phyloP scores from a whole-genome alignment of 202 grass and related monocot genomes.

The Dendrocalamus latiflorus region DNA sequence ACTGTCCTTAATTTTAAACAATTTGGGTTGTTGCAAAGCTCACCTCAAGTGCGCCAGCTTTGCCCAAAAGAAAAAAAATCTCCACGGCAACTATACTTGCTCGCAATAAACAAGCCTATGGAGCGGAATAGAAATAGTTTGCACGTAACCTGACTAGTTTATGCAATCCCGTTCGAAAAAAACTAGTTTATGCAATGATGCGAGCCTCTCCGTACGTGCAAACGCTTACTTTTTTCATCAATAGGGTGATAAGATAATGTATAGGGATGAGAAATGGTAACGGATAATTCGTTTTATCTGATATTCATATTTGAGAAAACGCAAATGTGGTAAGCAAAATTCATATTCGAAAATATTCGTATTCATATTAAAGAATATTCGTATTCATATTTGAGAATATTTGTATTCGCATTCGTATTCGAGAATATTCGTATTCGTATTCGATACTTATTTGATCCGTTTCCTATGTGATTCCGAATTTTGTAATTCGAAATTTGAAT shows the following conservation, averaged over 20 bases:
- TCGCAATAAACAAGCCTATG: not conserved
- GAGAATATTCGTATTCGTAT: no score
- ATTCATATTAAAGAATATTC: no score
- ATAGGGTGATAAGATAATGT: conserved; percentile 9
- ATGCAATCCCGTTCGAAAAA: not conserved
- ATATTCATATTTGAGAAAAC: no score
- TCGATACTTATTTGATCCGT: no score
- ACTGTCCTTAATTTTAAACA: conserved; percentile 23
- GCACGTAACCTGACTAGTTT: conserved; percentile 44
- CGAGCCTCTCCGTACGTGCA: conserved; percentile 24
- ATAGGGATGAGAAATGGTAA: no score
- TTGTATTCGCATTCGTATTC: no score
- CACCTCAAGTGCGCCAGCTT: conserved; percentile 51
- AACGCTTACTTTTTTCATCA: not conserved
- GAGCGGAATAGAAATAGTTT: not conserved
- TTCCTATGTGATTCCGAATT: no score
- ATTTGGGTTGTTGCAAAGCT: conserved; percentile 37
- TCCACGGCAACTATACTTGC: not conserved
- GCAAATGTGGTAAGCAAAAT: no score
- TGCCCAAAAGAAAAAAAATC: not conserved
- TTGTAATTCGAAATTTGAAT: no score
- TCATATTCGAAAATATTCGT: no score
- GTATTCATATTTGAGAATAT: no score
- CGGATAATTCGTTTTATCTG: no score
- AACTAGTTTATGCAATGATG: conserved; percentile 8